Evolutionary conservation across 192 early-diverging fungal genomes (phyloP), one percentile per base, ranked within the genome.

Genomic region (Umbelopsis vinacea): DNA sequence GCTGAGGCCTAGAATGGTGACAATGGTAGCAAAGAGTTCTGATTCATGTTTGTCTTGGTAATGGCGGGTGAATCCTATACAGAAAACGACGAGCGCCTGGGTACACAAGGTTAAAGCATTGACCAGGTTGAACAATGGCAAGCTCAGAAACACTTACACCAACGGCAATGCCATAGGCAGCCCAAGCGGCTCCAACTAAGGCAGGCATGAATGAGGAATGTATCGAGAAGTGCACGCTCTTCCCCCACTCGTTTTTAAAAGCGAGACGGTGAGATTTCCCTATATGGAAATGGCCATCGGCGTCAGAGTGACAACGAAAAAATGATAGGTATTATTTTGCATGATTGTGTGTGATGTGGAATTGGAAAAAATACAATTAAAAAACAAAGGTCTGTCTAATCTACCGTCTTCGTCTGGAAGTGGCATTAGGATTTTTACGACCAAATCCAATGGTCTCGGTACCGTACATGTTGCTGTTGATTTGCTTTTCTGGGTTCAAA

Each of bases 391-490:
- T 50, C 29, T 63, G 33, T 15, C 23, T 17, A n/a, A 37, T 88
- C 69, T 87, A 88, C 74, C 89, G 84, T 71, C 84, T 85, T 22
- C 83, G 86, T 53, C 76, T 74, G 47, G 77, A 79, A 23, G 76
- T 72, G 17, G 77, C 81, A 67, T 93, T 93, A 17, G 92, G 91
- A 70, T 93, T 93, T 57, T 84, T 82, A 35, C 89, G 82, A 55
- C 91, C 91, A 78, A 86, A 88, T 4, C 86, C 86, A 74, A 93
- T 87, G 7, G 87, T 82, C 14, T 88, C 86, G 0, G 88, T 85
- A 54, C 90, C 91, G 71, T 82, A 86, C 48, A 87, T 86, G 29
- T 88, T 88, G 66, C 88, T 85, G 37, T 74, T 81, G 47, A 81
- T 76, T 38, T 80, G 84, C 53, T 80, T 77, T 37, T 79, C 84